phyloP scores from a whole-genome alignment of 164 flowering plant species.

The Protea cynaroides region DNA sequence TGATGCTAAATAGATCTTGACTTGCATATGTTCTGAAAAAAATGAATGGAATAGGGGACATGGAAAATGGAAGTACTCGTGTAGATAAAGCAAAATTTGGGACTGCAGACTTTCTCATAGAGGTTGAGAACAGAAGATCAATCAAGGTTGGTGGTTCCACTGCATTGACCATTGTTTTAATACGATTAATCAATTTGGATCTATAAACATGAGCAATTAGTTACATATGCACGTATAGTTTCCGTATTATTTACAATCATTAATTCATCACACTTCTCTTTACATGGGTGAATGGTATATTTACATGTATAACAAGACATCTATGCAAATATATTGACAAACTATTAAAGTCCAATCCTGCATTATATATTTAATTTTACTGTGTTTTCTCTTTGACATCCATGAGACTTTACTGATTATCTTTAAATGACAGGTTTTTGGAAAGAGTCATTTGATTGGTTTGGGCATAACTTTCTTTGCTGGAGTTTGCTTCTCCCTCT shows the following conservation, averaged over 20 bases:
- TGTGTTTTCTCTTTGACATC: no score
- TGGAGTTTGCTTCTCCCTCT: conserved; percentile 52
- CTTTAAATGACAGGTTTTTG: conserved; percentile 37
- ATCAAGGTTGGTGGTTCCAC: conserved; percentile 50
- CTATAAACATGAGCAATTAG: no score
- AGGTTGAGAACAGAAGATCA: conserved; percentile 68
- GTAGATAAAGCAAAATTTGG: conserved; percentile 49
- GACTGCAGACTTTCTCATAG: conserved; percentile 60
- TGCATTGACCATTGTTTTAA: no score
- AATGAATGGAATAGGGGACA: conserved; percentile 22
- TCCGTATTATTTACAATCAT: no score
- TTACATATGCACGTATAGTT: no score
- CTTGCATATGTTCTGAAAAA: background rate
- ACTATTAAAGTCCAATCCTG: no score
- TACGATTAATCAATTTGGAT: no score
- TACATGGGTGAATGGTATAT: no score
- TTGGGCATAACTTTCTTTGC: conserved; percentile 47
- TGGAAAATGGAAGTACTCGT: conserved; percentile 27
- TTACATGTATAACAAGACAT: no score
- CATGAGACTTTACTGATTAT: background rate
- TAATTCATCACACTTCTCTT: no score
- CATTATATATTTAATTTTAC: no score
- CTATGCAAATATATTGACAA: no score
- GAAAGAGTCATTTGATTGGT: conserved; percentile 38
- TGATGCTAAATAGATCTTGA: background rate